phyloP scores from a whole-genome alignment of 805 yeast species.

The Candida silvatica region DNA sequence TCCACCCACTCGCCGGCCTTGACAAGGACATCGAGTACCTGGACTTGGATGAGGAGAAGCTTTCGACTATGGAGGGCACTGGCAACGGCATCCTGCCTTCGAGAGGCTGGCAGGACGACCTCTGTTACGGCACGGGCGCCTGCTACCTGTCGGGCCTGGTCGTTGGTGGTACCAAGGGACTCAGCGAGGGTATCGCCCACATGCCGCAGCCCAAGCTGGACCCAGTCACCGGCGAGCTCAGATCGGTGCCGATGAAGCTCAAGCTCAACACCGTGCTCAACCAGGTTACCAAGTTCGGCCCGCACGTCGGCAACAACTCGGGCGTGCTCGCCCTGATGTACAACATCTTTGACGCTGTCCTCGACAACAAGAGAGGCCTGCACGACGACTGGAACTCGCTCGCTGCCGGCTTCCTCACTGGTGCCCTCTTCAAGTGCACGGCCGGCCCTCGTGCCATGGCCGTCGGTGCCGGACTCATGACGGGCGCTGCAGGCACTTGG shows the following conservation, averaged over 20 bases:
- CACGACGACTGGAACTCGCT: conserved; percentile 83
- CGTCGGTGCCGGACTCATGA: conserved; percentile 73
- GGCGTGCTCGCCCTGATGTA: conserved; percentile 90
- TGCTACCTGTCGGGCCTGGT: conserved; percentile 84
- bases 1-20: conserved; percentile 90
- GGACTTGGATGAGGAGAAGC: conserved; percentile 79
- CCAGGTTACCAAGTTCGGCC: conserved; percentile 92
- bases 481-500: conserved; percentile 92
- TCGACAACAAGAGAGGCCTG: conserved; percentile 77
- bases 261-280: conserved; percentile 85
- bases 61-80: conserved; percentile 74
- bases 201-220: conserved; percentile 55
- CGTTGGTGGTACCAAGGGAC: conserved; percentile 82
- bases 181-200: conserved; percentile 75
- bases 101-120: conserved; percentile 96
- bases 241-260: conserved; percentile 68
- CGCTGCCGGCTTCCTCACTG: conserved; percentile 85
- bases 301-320: conserved; percentile 89
- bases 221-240: conserved; percentile 41
- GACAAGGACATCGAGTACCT: conserved; percentile 85
- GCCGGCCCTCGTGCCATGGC: conserved; percentile 86
- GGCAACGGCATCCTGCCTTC: conserved; percentile 81
- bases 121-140: conserved; percentile 97
- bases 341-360: conserved; percentile 71
- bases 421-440: conserved; percentile 83